Percentiles rank a stretch among this genome's conserved stretches.
phyloP scores from a whole-genome alignment of 2,329 filamentous ascomycete genomes.

The Tolypocladium endophyticum region DNA sequence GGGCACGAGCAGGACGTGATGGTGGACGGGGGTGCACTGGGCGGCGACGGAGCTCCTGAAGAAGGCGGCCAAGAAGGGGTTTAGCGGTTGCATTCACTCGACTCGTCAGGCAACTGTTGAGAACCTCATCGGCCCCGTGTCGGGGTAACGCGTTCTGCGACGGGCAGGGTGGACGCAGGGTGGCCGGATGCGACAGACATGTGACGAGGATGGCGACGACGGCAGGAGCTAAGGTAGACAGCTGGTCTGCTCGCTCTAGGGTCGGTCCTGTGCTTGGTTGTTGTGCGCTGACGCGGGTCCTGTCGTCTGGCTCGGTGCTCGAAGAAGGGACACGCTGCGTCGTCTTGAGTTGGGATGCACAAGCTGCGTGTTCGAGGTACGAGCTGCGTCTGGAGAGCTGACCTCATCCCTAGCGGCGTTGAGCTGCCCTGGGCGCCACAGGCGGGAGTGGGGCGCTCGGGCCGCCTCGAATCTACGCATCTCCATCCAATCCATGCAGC shows the following conservation, averaged over 20 bases:
- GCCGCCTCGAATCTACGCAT: neutral
- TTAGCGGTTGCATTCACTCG: constrained; percentile 84
- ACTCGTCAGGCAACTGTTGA: constrained; percentile 16
- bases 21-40: constrained; percentile 84
- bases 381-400: neutral
- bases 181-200: constrained; percentile 1
- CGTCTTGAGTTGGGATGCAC: neutral
- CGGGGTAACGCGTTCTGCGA: constrained; percentile 6
- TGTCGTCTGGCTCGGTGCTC: neutral
- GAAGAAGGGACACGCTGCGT: neutral
- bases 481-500: neutral
- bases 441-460: neutral
- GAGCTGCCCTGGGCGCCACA: neutral
- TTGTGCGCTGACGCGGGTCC: neutral
- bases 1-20: constrained; percentile 89
- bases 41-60: constrained; percentile 88
- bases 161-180: neutral
- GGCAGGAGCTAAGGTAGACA: neutral
- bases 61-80: constrained; percentile 97
- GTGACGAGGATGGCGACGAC: neutral
- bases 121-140: constrained; percentile 16
- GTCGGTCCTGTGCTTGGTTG: neutral
- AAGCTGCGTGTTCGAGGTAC: neutral
- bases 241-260: neutral
- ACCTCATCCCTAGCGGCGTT: neutral